phyloP scores from a whole-genome alignment of 2,329 filamentous ascomycete species.

The Beauveria scarabaeidicola region DNA sequence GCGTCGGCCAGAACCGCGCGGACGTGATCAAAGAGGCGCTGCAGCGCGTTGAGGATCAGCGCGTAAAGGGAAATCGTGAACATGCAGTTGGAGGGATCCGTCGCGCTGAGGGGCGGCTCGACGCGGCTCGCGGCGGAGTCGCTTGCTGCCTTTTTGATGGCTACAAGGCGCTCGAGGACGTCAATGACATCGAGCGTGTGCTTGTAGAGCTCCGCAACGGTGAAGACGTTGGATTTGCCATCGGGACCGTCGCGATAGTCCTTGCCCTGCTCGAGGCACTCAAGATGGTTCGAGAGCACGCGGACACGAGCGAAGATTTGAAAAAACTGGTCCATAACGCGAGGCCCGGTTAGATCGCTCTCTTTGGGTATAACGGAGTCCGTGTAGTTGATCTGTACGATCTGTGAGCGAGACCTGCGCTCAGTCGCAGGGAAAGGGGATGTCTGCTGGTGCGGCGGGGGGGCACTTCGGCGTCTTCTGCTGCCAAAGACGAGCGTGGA shows the following conservation, averaged over 20 bases:
- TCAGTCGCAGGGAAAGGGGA: not conserved
- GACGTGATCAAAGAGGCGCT: conserved; percentile 30
- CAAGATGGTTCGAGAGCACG: conserved; percentile 27
- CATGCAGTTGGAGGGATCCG: conserved; percentile 30
- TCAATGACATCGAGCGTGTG: conserved; percentile 23
- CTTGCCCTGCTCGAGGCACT: conserved; percentile 16
- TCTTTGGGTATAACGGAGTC: conserved; percentile 3
- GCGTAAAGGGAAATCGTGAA: conserved; percentile 32
- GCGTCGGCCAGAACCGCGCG: conserved; percentile 24
- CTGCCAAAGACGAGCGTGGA: not conserved
- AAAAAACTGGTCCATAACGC: conserved; percentile 32
- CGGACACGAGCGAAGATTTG: conserved; percentile 30
- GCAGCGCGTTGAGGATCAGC: conserved; percentile 32
- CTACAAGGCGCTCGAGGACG: conserved; percentile 6
- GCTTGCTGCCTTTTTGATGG: not conserved
- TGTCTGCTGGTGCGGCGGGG: not conserved
- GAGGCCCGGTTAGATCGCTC: conserved; percentile 14
- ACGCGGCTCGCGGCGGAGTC: not conserved
- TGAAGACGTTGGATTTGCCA: conserved; percentile 24
- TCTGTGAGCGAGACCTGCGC: not conserved
- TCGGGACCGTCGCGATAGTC: conserved; percentile 15
- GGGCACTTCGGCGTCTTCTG: not conserved
- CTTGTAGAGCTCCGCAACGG: conserved; percentile 33
- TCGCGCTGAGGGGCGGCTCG: conserved; percentile 16
- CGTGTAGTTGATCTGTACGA: not conserved